phyloP scores from a whole-genome alignment of 1,284 basidiomycete species.

The Sparassis latifolia region DNA sequence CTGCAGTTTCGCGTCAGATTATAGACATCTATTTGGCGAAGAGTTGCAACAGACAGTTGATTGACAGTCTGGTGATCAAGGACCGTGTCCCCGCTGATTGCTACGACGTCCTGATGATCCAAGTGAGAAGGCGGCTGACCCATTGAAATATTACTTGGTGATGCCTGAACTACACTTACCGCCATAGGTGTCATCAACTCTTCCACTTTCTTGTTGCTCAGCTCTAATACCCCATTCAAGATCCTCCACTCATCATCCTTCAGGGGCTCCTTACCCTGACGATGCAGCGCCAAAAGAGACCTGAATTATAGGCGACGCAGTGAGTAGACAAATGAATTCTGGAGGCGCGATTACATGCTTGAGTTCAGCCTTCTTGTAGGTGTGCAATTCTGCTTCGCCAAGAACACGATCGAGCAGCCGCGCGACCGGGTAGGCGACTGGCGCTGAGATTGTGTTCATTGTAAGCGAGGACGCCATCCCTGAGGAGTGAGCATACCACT shows the following conservation, averaged over 20 bases:
- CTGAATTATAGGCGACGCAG: constrained; percentile 5
- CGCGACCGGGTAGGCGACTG: constrained; percentile 85
- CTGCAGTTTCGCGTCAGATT: constrained; percentile 24
- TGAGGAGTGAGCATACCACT: constrained; percentile 13
- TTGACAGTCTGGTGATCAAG: constrained; percentile 79
- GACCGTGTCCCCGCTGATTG: constrained; percentile 70
- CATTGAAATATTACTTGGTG: too few relatives aligned
- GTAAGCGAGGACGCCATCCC: not conserved
- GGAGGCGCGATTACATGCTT: constrained; percentile 33
- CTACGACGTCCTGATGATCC: constrained; percentile 62
- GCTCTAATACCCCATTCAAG: constrained; percentile 80
- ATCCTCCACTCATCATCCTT: constrained; percentile 88
- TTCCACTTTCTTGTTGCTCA: constrained; percentile 80
- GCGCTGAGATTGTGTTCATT: constrained; percentile 38
- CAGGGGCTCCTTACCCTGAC: constrained; percentile 81
- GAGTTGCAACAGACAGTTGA: constrained; percentile 43
- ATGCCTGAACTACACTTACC: constrained; percentile 29
- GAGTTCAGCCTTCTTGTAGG: constrained; percentile 89
- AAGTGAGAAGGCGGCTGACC: too few relatives aligned
- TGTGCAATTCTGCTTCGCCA: constrained; percentile 65
- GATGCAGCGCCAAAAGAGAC: constrained; percentile 88
- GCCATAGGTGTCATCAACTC: constrained; percentile 85
- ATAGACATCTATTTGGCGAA: too few relatives aligned
- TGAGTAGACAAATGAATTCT: not conserved
- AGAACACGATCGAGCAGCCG: constrained; percentile 79